Conservation (phyloP, 148 eudicot genomes). For the Drosera capensis region DNA sequence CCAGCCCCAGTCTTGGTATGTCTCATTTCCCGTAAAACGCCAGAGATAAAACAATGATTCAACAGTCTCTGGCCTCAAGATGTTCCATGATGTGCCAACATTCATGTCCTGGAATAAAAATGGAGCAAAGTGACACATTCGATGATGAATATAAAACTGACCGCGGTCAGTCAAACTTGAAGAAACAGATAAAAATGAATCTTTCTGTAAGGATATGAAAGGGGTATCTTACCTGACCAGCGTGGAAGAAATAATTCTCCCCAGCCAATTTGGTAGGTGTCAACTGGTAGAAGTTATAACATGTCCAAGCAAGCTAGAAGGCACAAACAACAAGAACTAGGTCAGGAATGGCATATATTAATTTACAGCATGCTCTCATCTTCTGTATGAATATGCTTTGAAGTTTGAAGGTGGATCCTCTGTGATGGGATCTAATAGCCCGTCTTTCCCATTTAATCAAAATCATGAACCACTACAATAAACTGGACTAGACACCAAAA, state of each 20-base stretch:
- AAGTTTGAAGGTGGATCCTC: too few species aligned
- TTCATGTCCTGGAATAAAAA: conserved; percentile 59
- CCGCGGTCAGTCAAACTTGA: neutral
- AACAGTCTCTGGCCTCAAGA: conserved; percentile 95
- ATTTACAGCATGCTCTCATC: neutral
- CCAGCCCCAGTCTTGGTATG: conserved; percentile 99
- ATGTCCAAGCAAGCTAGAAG: conserved; percentile 89
- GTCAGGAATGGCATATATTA: neutral
- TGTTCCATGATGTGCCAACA: conserved; percentile 98
- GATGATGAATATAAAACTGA: neutral
- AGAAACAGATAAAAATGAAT: neutral
- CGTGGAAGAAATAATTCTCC: conserved; percentile 78
- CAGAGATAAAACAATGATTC: conserved; percentile 95
- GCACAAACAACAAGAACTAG: neutral
- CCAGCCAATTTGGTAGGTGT: conserved; percentile 98
- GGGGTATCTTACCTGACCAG: conserved; percentile 53
- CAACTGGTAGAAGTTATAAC: conserved; percentile 94
- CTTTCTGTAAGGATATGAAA: neutral
- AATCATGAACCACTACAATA: too few species aligned
- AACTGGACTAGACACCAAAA: too few species aligned
- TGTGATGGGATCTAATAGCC: too few species aligned
- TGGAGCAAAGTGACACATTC: neutral
- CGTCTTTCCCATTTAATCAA: too few species aligned
- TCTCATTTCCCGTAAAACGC: conserved; percentile 95
- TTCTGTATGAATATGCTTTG: too few species aligned